Percentiles rank a stretch among this genome's conserved stretches.
These are phyloP conservation scores for Lasiodiplodia citricola DNA, from an alignment of 2,329 filamentous ascomycete genomes.

Conservation along the genomic window DNA sequence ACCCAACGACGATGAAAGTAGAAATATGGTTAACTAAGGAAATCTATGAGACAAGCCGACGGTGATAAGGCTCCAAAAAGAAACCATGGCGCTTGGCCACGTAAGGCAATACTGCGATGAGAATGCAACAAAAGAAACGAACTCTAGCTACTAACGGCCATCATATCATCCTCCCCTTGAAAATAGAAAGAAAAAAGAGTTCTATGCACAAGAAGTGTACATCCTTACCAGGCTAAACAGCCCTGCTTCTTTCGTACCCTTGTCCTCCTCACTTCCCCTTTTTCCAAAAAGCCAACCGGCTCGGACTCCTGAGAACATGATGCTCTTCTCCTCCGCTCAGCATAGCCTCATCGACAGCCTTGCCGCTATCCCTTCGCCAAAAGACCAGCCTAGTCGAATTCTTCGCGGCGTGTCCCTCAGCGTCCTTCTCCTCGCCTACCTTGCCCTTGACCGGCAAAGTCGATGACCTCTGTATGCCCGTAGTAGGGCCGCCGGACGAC, in stretches of 20 bases:
- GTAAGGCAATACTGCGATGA: neutral
- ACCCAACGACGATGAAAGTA: neutral
- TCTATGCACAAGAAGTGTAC: no score
- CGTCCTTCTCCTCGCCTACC: neutral
- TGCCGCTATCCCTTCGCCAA: constrained; percentile 9
- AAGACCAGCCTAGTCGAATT: constrained; percentile 3
- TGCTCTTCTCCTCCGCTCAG: neutral
- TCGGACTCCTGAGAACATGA: neutral
- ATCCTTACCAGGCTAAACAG: neutral
- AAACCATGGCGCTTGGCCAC: neutral
- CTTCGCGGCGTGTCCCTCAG: neutral
- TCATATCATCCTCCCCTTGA: neutral
- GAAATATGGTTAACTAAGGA: neutral
- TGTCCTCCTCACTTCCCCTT: neutral
- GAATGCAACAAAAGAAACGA: neutral
- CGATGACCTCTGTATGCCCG: neutral
- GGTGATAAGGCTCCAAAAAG: neutral
- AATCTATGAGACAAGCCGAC: neutral
- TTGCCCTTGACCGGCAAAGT: neutral
- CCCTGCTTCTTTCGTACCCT: neutral
- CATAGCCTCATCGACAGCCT: neutral
- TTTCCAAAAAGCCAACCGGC: constrained; percentile 21
- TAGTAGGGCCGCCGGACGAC: neutral
- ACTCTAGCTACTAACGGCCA: neutral
- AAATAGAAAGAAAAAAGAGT: neutral